Conservation (phyloP, 2,329 filamentous ascomycete genomes). For the Phoma sp. region DNA sequence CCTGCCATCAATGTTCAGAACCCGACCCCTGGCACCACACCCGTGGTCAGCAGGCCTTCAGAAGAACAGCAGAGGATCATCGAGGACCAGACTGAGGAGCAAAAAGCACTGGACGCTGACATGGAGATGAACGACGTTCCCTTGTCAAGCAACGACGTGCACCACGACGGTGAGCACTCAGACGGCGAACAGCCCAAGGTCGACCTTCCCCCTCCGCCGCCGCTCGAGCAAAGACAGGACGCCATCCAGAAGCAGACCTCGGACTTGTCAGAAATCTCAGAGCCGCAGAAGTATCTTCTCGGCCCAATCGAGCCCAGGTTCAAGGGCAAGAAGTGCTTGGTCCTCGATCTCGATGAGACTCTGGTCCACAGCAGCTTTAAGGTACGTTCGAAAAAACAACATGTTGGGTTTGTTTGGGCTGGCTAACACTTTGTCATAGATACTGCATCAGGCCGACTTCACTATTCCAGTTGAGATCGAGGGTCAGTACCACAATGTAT, state of each 20-base stretch:
- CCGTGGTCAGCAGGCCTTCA: constrained; percentile 41
- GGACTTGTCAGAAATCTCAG: constrained; percentile 50
- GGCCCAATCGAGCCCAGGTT: constrained; percentile 82
- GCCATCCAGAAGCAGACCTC: constrained; percentile 49
- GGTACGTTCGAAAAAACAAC: constrained; percentile 57
- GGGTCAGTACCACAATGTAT: constrained; percentile 98
- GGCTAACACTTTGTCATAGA: constrained; percentile 61
- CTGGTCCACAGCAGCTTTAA: constrained; percentile 99
- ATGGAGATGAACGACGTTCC: constrained; percentile 70
- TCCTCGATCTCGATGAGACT: constrained; percentile 95
- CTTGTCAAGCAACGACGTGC: constrained; percentile 58
- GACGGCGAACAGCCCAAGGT: constrained; percentile 45
- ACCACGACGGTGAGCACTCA: constrained; percentile 42
- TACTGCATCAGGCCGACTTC: constrained; percentile 96
- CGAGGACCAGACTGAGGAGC: constrained; percentile 57
- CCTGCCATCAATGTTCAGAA: constrained; percentile 53
- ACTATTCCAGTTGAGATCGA: constrained; percentile 99
- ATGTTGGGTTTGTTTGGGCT: background rate
- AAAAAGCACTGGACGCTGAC: constrained; percentile 59
- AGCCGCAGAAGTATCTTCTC: constrained; percentile 72
- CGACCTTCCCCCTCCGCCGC: constrained; percentile 64
- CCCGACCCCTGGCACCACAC: constrained; percentile 53
- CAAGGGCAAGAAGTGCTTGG: constrained; percentile 88
- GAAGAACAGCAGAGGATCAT: constrained; percentile 52
- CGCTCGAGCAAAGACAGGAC: constrained; percentile 54